These are phyloP conservation scores for Chaetomium cochliodes DNA, from an alignment of 495 filamentous ascomycete genomes.

Conservation along the genomic window DNA sequence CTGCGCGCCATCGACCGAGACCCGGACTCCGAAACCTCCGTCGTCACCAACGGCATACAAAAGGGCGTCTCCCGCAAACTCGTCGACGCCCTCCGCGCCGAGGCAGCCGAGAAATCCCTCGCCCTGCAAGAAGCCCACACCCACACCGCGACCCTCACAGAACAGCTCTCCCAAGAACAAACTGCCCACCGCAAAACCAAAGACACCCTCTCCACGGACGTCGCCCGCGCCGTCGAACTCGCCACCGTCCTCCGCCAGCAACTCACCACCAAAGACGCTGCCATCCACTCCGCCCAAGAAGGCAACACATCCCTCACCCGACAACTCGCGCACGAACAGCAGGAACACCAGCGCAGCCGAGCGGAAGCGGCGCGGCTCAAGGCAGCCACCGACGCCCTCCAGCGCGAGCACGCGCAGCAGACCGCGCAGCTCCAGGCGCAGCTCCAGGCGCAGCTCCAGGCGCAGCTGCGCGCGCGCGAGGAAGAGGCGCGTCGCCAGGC, in stretches of 20 bases:
- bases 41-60: constrained; percentile 73
- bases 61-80: constrained; percentile 81
- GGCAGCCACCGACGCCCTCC: constrained; percentile 68
- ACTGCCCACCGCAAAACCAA: constrained; percentile 70
- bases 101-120: constrained; percentile 70
- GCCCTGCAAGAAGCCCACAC: constrained; percentile 66
- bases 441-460: no score
- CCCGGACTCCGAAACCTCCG: constrained; percentile 77
- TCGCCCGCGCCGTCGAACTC: constrained; percentile 61
- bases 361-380: constrained; percentile 68
- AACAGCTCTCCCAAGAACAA: constrained; percentile 73
- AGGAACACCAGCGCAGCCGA: constrained; percentile 63
- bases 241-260: constrained; percentile 69
- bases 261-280: constrained; percentile 62
- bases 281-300: constrained; percentile 62
- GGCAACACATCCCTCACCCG: constrained; percentile 60
- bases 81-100: constrained; percentile 75
- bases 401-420: constrained; percentile 38
- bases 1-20: constrained; percentile 87
- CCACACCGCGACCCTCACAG: constrained; percentile 63
- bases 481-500: neutral
- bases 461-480: constrained; percentile 32
- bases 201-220: constrained; percentile 63
- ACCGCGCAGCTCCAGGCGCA: constrained; percentile 49
- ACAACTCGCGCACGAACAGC: constrained; percentile 66